phyloP scores from a whole-genome alignment of 768 basidiomycete genomes.

The Russula sp. region DNA sequence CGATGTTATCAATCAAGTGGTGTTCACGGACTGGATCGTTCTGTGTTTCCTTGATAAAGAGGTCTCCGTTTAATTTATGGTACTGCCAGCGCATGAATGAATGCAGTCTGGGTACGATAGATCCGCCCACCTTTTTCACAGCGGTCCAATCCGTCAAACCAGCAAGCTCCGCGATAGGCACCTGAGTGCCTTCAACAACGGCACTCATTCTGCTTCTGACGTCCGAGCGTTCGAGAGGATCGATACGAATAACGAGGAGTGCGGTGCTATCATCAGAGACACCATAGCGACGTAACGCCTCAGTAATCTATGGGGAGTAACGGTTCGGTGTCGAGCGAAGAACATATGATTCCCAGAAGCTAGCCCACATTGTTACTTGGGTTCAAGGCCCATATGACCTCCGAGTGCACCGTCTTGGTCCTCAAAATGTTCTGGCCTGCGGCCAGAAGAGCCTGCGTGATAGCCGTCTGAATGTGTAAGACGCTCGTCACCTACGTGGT shows the following conservation, averaged over 20 bases:
- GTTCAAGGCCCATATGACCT: conserved; percentile 82
- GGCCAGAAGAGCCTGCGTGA: conserved; percentile 75
- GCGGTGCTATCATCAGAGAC: conserved; percentile 59
- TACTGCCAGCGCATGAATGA: conserved; percentile 48
- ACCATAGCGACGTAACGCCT: conserved; percentile 82
- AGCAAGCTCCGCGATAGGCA: conserved; percentile 40
- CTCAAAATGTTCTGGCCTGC: conserved; percentile 52
- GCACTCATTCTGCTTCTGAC: conserved; percentile 49
- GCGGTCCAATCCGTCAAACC: conserved; percentile 61
- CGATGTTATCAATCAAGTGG: conserved; percentile 53
- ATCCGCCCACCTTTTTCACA: conserved; percentile 60
- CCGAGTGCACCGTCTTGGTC: conserved; percentile 87
- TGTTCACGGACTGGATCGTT: conserved; percentile 35
- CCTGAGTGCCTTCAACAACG: conserved; percentile 53
- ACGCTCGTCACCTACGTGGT: conserved; percentile 66
- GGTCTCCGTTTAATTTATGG: conserved; percentile 61
- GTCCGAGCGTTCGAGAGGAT: conserved; percentile 35
- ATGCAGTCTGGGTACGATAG: conserved; percentile 14
- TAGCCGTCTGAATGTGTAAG: conserved; percentile 76
- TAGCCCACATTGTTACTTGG: conserved; percentile 75
- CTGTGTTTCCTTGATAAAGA: conserved; percentile 33
- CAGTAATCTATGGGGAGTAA: conserved; percentile 60
- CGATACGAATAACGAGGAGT: conserved; percentile 69
- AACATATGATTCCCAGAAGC: not conserved
- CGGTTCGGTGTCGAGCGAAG: not conserved